phyloP scores from a whole-genome alignment of 176 grass and related monocot species.

The Tuctoria greenei region DNA sequence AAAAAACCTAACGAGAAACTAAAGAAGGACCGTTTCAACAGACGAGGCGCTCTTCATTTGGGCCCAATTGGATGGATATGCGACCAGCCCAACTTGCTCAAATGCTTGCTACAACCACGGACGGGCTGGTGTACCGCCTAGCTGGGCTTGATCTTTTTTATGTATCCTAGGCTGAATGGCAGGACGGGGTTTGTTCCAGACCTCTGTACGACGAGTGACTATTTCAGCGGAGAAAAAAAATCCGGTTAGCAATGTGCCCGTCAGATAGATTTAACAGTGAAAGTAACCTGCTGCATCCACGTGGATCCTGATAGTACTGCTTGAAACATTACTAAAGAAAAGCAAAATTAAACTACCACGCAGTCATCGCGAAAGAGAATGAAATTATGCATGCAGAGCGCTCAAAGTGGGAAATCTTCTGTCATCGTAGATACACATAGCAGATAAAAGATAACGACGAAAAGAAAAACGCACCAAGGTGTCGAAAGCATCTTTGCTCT shows the following conservation, averaged over 20 bases:
- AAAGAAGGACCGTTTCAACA: neutral
- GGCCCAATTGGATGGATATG: neutral
- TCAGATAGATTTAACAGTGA: too few relatives aligned
- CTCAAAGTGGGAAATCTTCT: neutral
- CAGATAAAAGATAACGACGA: neutral
- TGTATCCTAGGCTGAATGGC: too few relatives aligned
- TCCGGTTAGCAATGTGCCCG: too few relatives aligned
- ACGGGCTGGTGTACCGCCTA: too few relatives aligned
- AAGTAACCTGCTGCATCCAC: too few relatives aligned
- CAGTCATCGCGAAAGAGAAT: neutral
- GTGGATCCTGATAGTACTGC: neutral
- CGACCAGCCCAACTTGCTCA: too few relatives aligned
- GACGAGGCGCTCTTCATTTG: neutral
- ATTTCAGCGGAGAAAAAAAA: too few relatives aligned
- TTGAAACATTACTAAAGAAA: neutral
- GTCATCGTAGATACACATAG: neutral
- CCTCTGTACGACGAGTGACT: too few relatives aligned
- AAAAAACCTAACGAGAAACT: neutral
- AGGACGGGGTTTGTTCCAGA: too few relatives aligned
- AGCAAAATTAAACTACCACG: too few relatives aligned
- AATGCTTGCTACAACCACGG: too few relatives aligned
- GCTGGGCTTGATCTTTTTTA: too few relatives aligned
- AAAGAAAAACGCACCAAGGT: neutral
- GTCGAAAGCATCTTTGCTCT: neutral
- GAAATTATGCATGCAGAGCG: neutral